phyloP scores from a whole-genome alignment of 2,329 filamentous ascomycete species.

The Cladosporium velox region DNA sequence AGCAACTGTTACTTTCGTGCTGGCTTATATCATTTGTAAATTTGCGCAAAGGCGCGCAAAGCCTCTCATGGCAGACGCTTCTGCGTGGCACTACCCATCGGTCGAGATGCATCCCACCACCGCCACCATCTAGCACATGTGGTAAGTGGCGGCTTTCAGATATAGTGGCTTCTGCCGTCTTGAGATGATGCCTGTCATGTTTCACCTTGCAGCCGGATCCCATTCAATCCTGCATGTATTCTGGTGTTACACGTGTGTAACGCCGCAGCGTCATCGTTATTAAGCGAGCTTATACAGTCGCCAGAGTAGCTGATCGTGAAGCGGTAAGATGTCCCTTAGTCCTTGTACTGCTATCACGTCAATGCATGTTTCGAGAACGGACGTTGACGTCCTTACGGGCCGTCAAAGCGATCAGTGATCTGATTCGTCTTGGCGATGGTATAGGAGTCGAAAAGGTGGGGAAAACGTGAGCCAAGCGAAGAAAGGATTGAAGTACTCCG shows the following conservation, averaged over 20 bases:
- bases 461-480: not conserved
- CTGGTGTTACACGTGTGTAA: not conserved
- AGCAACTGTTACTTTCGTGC: not conserved
- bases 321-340: not conserved
- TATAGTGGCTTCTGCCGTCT: not conserved
- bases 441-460: not conserved
- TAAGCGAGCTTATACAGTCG: not conserved
- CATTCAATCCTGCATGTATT: not conserved
- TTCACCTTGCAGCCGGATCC: not conserved
- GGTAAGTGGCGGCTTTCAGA: conserved; percentile 1
- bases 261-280: not conserved
- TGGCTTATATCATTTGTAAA: not conserved
- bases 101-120: not conserved
- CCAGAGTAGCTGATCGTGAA: not conserved
- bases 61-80: conserved; percentile 7
- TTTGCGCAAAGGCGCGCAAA: conserved; percentile 20
- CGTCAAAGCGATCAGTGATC: not conserved
- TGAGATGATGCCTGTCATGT: not conserved
- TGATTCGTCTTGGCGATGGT: not conserved
- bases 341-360: not conserved
- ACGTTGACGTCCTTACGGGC: not conserved
- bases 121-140: not conserved
- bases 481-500: conserved; percentile 9
- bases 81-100: not conserved
- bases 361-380: not conserved